Percentiles rank a stretch among this genome's conserved stretches.
These are phyloP conservation scores for Leccinum griseonigrum DNA, from an alignment of 1,284 basidiomycete genomes.

Conservation along the genomic window DNA sequence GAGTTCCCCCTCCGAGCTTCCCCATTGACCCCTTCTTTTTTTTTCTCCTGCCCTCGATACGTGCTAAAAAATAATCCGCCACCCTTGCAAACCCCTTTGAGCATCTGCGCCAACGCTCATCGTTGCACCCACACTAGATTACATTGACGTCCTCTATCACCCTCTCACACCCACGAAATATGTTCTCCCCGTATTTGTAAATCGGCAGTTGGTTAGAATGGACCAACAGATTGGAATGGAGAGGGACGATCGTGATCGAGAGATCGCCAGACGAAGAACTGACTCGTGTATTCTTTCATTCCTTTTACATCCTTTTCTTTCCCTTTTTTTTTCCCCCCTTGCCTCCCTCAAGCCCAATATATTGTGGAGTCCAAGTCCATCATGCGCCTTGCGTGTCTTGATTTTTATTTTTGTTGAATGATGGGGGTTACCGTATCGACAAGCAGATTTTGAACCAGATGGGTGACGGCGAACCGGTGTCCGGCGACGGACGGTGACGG, in stretches of 20 bases:
- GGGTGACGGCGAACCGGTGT: neutral
- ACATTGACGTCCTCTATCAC: neutral
- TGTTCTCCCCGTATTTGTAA: neutral
- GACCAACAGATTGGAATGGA: neutral
- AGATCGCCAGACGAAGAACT: conserved; percentile 10
- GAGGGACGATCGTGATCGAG: conserved; percentile 19
- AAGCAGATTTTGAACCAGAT: neutral
- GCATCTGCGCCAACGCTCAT: neutral
- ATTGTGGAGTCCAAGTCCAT: neutral
- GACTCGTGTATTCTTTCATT: neutral
- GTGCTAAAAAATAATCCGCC: neutral
- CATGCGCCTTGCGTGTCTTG: neutral
- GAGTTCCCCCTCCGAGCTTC: neutral
- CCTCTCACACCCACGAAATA: neutral
- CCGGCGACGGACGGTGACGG: neutral
- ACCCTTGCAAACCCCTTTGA: neutral
- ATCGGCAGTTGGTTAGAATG: neutral
- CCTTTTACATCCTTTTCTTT: neutral
- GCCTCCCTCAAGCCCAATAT: conserved; percentile 7
- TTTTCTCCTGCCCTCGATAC: conserved; percentile 5
- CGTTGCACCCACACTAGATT: neutral
- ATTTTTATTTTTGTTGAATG: neutral
- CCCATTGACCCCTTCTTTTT: neutral
- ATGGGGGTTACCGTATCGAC: neutral
- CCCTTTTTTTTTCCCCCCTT: neutral